phyloP scores from a whole-genome alignment of 345 rosid genomes.

The Camelina sativa region DNA sequence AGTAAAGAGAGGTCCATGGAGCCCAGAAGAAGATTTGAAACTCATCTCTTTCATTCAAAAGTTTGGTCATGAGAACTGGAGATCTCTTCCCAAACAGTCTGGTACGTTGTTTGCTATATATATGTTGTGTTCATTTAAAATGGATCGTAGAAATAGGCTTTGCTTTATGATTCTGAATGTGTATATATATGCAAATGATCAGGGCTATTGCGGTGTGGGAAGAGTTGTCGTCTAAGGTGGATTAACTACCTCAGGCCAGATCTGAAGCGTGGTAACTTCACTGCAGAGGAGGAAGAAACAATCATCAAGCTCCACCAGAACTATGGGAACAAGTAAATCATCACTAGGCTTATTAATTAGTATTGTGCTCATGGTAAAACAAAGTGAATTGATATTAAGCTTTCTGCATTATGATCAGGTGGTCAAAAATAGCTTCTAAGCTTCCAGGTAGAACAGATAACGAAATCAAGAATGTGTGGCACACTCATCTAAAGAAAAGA shows the following conservation, averaged over 20 bases:
- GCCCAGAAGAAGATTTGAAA: constrained; percentile 82
- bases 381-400: constrained; percentile 16
- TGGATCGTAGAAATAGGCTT: not conserved
- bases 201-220: constrained; percentile 88
- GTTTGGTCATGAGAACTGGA: constrained; percentile 72
- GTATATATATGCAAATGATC: constrained; percentile 8
- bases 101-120: constrained; percentile 44
- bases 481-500: constrained; percentile 81
- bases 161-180: constrained; percentile 8
- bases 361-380: not conserved
- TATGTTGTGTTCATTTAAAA: not conserved
- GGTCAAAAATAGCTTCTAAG: constrained; percentile 88
- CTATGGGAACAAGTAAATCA: constrained; percentile 75
- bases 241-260: constrained; percentile 90
- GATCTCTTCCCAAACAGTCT: constrained; percentile 72
- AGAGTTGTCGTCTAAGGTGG: constrained; percentile 94
- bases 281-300: constrained; percentile 70
- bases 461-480: constrained; percentile 93
- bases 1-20: constrained; percentile 99
- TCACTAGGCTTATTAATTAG: not conserved
- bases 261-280: constrained; percentile 82
- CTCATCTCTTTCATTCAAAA: constrained; percentile 77
- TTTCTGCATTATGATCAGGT: constrained; percentile 50
- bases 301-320: constrained; percentile 62
- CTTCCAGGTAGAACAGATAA: constrained; percentile 91